A percentile compares a stretch with the other conserved stretches of the same genome.
Evolutionary conservation across 2,329 filamentous ascomycete species (phyloP).

Genomic region (Capronia americana): DNA sequence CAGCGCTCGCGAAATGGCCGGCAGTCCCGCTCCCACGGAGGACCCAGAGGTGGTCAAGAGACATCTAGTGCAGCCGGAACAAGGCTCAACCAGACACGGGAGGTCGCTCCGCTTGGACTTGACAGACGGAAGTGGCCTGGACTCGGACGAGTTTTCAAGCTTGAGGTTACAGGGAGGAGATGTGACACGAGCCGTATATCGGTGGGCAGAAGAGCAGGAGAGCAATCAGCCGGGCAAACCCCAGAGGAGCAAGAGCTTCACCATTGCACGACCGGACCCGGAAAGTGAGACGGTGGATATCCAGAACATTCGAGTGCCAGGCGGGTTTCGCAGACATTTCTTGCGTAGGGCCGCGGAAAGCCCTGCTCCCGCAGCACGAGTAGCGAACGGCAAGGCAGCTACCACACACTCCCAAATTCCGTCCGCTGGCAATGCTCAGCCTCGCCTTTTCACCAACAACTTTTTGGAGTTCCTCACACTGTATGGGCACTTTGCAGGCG

Average conservation of each 20-base stretch:
- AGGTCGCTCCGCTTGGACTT: conserved; percentile 43
- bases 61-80: conserved; percentile 78
- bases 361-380: conserved; percentile 55
- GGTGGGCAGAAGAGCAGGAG: conserved; percentile 91
- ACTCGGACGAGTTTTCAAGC: conserved; percentile 89
- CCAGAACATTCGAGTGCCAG: conserved; percentile 87
- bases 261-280: conserved; percentile 75
- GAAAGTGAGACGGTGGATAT: conserved; percentile 84
- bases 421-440: conserved; percentile 50
- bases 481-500: conserved; percentile 96
- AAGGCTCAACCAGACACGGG: conserved; percentile 48
- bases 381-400: conserved; percentile 43
- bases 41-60: conserved; percentile 90
- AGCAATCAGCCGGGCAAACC: conserved; percentile 63
- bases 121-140: conserved; percentile 47
- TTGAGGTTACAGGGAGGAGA: conserved; percentile 91
- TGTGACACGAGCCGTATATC: conserved; percentile 92
- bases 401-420: conserved; percentile 47
- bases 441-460: conserved; percentile 80
- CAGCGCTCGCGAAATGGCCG: conserved; percentile 65
- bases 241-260: conserved; percentile 86
- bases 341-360: conserved; percentile 76
- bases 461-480: conserved; percentile 95
- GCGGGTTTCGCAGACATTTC: conserved; percentile 91
- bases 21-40: conserved; percentile 68